Conservation (phyloP, 495 filamentous ascomycete species). For the Penicillium nucicola region DNA sequence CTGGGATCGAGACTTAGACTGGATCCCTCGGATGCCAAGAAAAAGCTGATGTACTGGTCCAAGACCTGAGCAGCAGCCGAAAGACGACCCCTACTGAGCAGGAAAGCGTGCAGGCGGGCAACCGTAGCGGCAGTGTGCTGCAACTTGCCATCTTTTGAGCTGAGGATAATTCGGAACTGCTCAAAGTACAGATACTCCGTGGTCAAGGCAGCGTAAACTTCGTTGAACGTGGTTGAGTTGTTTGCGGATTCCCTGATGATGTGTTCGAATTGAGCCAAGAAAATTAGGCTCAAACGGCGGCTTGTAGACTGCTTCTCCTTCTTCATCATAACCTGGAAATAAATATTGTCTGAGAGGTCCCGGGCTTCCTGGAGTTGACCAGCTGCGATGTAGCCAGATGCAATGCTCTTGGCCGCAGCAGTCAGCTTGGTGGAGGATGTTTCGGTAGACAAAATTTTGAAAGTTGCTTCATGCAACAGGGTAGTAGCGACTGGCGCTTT, state of each 20-base stretch:
- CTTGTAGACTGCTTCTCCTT: slow-evolving; percentile 4
- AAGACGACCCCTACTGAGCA: slow-evolving; percentile 9
- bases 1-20: slow-evolving; percentile 6
- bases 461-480: slow-evolving; percentile 16
- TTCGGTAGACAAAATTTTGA: slow-evolving; percentile 19
- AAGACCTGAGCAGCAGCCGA: slow-evolving; percentile 3
- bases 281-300: slow-evolving; percentile 17
- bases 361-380: slow-evolving; percentile 14
- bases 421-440: slow-evolving; percentile 12
- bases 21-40: slow-evolving; percentile 18
- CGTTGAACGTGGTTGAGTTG: slow-evolving; percentile 19
- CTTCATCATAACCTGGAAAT: slow-evolving; percentile 9
- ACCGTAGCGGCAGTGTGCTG: slow-evolving; percentile 9
- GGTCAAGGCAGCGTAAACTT: slow-evolving; percentile 21
- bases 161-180: slow-evolving; percentile 16
- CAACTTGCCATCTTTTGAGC: slow-evolving; percentile 14
- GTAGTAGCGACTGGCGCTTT: slow-evolving; percentile 8
- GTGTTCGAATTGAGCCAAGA: slow-evolving; percentile 27
- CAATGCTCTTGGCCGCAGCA: slow-evolving; percentile 18
- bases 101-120: slow-evolving; percentile 17
- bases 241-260: slow-evolving; percentile 13
- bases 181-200: slow-evolving; percentile 26
- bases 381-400: slow-evolving; percentile 15
- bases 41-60: slow-evolving; percentile 10
- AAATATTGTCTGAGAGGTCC: slow-evolving; percentile 18